Evolutionary conservation across 2,329 filamentous ascomycete species (phyloP).

Genomic region (Fusarium avenaceum): DNA sequence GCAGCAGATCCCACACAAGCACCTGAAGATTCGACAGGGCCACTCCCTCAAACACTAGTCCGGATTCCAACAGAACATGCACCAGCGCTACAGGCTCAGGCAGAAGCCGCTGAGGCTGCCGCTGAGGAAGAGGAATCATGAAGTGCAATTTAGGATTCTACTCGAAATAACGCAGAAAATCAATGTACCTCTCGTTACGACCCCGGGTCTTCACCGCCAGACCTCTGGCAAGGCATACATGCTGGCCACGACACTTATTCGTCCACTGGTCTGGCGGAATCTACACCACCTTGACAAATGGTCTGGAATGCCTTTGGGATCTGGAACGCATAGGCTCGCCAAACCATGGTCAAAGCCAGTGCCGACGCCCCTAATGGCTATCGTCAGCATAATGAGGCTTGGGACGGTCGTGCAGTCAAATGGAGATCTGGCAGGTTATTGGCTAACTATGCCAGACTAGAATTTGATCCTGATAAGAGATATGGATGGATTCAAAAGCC

Average conservation of each 20-base stretch:
- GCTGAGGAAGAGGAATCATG: constrained; percentile 56
- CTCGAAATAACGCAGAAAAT: not conserved
- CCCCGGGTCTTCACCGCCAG: not conserved
- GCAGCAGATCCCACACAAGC: constrained; percentile 58
- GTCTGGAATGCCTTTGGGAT: not conserved
- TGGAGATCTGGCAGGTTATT: not conserved
- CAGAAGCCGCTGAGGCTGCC: constrained; percentile 64
- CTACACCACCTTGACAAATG: no score
- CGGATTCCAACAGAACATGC: constrained; percentile 87
- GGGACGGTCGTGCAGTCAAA: not conserved
- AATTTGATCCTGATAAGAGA: not conserved
- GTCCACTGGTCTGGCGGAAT: not conserved
- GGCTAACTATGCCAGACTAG: not conserved
- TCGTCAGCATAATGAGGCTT: not conserved
- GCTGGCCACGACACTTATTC: not conserved
- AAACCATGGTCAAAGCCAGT: not conserved
- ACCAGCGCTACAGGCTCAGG: constrained; percentile 72
- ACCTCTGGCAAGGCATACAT: not conserved
- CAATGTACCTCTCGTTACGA: no score
- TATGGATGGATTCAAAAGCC: not conserved
- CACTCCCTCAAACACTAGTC: constrained; percentile 84
- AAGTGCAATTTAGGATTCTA: not conserved
- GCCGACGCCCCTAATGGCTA: not conserved
- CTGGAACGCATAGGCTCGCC: not conserved
- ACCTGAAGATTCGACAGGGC: constrained; percentile 59